These are phyloP conservation scores for Sclerotinia minor DNA, from an alignment of 2,329 filamentous ascomycete genomes.

Conservation along the genomic window DNA sequence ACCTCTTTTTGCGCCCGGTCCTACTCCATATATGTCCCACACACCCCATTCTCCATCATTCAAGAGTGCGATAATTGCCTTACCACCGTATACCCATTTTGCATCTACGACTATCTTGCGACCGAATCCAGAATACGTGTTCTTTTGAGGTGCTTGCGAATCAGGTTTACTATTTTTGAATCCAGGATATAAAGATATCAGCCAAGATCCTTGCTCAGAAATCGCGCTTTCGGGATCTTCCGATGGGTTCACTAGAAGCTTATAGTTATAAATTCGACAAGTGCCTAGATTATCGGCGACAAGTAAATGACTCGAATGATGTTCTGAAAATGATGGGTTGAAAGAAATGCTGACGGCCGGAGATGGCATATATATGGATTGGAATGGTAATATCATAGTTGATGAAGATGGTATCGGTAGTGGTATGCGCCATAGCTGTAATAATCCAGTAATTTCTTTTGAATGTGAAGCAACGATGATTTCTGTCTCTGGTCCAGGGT, in stretches of 20 bases:
- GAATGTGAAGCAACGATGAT: constrained; percentile 62
- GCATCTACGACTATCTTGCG: constrained; percentile 64
- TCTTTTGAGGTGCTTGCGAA: constrained; percentile 45
- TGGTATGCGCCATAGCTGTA: constrained; percentile 60
- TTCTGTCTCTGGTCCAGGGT: constrained; percentile 42
- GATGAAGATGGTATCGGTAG: constrained; percentile 41
- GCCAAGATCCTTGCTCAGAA: constrained; percentile 61
- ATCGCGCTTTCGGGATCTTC: constrained; percentile 45
- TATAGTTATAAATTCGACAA: constrained; percentile 63
- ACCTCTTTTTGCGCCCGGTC: constrained; percentile 51
- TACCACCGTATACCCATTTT: constrained; percentile 61
- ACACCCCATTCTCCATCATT: constrained; percentile 68
- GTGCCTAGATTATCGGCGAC: constrained; percentile 56
- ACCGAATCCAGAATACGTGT: constrained; percentile 48
- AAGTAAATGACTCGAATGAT: constrained; percentile 57
- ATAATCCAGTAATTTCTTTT: constrained; percentile 57
- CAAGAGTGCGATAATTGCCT: constrained; percentile 58
- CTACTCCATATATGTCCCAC: constrained; percentile 63
- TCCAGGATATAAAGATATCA: constrained; percentile 58
- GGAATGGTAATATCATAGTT: constrained; percentile 52
- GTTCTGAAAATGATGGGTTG: constrained; percentile 50
- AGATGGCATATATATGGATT: constrained; percentile 58
- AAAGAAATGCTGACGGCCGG: constrained; percentile 59
- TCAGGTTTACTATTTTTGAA: constrained; percentile 37
- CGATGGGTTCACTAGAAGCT: constrained; percentile 49